Evolutionary conservation across 768 basidiomycete species (phyloP).

Genomic region (Rhizopogon vesiculosus): DNA sequence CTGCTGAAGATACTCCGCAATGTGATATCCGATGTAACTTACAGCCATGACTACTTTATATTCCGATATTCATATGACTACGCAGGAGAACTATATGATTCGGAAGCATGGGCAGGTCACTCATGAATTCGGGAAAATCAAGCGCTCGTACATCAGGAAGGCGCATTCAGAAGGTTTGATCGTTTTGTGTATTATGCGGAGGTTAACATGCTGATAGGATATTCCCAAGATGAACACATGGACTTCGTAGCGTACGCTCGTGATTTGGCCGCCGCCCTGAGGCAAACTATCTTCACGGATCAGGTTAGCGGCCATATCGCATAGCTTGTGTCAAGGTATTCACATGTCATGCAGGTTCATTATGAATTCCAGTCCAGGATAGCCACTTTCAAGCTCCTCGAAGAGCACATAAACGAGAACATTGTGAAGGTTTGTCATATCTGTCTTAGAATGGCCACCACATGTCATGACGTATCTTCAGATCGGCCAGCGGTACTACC

Average conservation of each 20-base stretch:
- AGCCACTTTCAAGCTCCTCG: slow-evolving; percentile 67
- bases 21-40: slow-evolving; percentile 64
- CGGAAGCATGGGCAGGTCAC: slow-evolving; percentile 68
- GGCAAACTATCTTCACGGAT: slow-evolving; percentile 83
- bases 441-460: not conserved
- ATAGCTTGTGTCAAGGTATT: not conserved
- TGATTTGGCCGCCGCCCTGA: slow-evolving; percentile 58
- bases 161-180: slow-evolving; percentile 62
- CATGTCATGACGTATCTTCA: slow-evolving; percentile 23
- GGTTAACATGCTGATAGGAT: not conserved
- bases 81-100: slow-evolving; percentile 67
- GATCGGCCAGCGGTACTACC: slow-evolving; percentile 80
- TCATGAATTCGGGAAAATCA: slow-evolving; percentile 50
- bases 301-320: slow-evolving; percentile 41
- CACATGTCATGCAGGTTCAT: slow-evolving; percentile 35
- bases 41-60: not conserved
- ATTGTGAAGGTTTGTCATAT: slow-evolving; percentile 68
- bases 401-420: slow-evolving; percentile 89
- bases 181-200: too few species aligned
- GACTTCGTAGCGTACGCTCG: slow-evolving; percentile 71
- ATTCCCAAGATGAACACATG: slow-evolving; percentile 59
- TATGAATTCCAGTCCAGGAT: slow-evolving; percentile 49
- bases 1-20: slow-evolving; percentile 71
- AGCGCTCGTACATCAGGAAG: slow-evolving; percentile 51
- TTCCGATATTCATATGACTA: not conserved